Evolutionary conservation across 306 rosid species (phyloP), one percentile per base, ranked within the genome.

Genomic region (Corylus avellana): DNA sequence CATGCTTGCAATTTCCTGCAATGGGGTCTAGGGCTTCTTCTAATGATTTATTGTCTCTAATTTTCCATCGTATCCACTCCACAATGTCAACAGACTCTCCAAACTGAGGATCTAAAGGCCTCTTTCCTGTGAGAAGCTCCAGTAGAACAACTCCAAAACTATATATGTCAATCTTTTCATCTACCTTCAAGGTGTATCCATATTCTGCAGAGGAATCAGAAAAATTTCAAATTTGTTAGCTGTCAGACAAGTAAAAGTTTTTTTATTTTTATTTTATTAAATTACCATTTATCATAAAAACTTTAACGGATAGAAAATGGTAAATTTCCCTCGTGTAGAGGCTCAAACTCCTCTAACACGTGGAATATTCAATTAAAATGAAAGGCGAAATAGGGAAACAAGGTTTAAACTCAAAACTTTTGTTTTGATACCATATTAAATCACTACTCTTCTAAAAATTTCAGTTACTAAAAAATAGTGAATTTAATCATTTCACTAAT

Each of bases 151-250:
- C 97, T 46, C 99, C 99, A 46, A 80, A 95, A 76, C 98, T 95
- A 90, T 93, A 95, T 71, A 88, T 89, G 82, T 95, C 99, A 22
- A 91, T 92, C 89, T 93, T 95, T 72, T 95, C 98, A 67, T 95
- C 98, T 35, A 95, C 92, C 96, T 95, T 95, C 84, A 93, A 82
- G 32, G 96, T 87, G 89, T 89, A 95, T 86, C 99, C 99, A 55
- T 90, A 93, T 79, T 95, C 99, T 95, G 91, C 78, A 62, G 74
- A 71, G 67, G 13, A 78, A 66, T 17, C 20, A 44, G 8, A 9
- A 18, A 68, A 73, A 35, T 71, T 18, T 49, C 32, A 71, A 10
- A 53, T n/a, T 56, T 61, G 78, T 80, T 3, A 75, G 77, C 22
- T 7, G 3, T 44, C 13, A 39, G 5, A 64, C n/a, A 35, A 5